Percentiles rank a stretch among this genome's conserved stretches.
Evolutionary conservation across 257 asterid species (phyloP).

Genomic region (Solanum tarapatanum): DNA sequence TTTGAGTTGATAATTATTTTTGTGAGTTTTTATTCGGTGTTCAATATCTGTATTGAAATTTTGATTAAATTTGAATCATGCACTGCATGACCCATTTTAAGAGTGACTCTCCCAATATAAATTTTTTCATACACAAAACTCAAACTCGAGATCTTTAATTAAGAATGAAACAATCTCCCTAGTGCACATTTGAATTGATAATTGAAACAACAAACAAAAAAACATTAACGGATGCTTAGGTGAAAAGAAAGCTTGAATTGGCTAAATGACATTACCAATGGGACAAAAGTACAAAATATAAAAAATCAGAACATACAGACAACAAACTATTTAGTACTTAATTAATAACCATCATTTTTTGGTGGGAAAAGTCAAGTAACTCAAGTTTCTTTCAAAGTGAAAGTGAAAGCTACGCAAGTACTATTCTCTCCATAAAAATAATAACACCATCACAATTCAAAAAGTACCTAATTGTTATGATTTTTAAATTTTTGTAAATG

Average conservation of each 20-base stretch:
- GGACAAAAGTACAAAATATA: not conserved
- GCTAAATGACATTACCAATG: not conserved
- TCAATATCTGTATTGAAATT: fast-evolving
- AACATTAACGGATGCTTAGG: not conserved
- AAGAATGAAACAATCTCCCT: no score
- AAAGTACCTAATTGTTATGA: not conserved
- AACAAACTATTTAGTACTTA: not conserved
- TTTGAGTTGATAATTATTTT: not conserved
- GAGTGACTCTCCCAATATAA: not conserved
- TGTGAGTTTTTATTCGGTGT: not conserved
- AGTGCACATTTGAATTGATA: not conserved
- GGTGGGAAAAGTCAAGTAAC: not conserved
- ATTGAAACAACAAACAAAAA: not conserved
- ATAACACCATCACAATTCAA: not conserved
- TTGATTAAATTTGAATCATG: fast-evolving
- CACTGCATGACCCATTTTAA: fast-evolving
- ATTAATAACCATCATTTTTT: not conserved
- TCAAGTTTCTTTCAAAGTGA: not conserved
- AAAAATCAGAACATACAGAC: not conserved
- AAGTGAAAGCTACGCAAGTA: not conserved
- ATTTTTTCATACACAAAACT: no score
- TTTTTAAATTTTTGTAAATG: not conserved
- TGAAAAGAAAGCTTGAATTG: not conserved
- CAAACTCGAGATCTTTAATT: no score
- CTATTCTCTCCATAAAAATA: not conserved